A percentile compares a stretch with the other conserved stretches of the same genome.
phyloP scores from a whole-genome alignment of 2,329 filamentous ascomycete species.

The Sporothrix pseudoabietina region DNA sequence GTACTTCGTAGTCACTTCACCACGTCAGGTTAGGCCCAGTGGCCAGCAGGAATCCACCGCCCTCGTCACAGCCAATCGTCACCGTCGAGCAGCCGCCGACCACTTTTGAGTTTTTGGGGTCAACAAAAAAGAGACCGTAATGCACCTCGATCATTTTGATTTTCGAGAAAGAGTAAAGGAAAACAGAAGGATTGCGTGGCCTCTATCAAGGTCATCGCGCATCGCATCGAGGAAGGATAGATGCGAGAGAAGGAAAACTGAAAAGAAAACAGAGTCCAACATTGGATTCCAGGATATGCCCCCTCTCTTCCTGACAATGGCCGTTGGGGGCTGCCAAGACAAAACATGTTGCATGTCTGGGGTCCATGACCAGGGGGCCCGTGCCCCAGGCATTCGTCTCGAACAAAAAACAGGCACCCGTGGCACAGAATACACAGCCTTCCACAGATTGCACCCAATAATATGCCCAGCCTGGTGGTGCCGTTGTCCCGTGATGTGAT shows the following conservation, averaged over 20 bases:
- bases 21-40: not conserved
- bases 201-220: not conserved
- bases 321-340: conserved; percentile 17
- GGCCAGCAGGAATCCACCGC: not conserved
- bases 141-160: not conserved
- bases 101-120: not conserved
- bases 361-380: conserved; percentile 1
- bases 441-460: not conserved
- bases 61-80: conserved; percentile 18
- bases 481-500: not conserved
- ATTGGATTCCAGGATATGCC: not conserved
- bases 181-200: not conserved
- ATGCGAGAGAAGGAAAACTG: not conserved
- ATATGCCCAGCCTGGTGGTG: not conserved
- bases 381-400: not conserved
- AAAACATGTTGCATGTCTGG: conserved; percentile 16
- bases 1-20: not conserved
- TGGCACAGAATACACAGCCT: not conserved
- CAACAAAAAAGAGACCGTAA: not conserved
- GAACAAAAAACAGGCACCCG: not conserved
- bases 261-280: not conserved
- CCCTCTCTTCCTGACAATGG: not conserved
- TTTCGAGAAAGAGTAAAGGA: not conserved
- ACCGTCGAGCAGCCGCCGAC: conserved; percentile 21
- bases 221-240: not conserved